These are phyloP conservation scores for Anthracocystis setariae DNA, from an alignment of 1,284 basidiomycete genomes.

Conservation along the genomic window DNA sequence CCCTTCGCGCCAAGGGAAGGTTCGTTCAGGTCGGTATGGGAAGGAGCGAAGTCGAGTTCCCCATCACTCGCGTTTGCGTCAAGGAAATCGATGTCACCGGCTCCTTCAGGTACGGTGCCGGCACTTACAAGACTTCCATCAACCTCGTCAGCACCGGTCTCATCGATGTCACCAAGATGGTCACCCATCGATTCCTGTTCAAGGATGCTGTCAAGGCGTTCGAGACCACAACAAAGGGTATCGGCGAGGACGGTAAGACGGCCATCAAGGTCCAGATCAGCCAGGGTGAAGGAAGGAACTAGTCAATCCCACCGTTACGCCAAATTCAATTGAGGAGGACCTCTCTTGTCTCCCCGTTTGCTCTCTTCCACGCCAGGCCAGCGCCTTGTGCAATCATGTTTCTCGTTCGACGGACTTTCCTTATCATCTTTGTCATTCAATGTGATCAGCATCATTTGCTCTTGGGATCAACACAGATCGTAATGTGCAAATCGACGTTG, in stretches of 20 bases:
- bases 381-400: no score
- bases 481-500: no score
- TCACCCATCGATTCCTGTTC: slow-evolving; percentile 72
- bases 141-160: slow-evolving; percentile 71
- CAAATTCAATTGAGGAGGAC: neutral
- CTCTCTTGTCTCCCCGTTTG: neutral
- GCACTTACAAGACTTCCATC: slow-evolving; percentile 74
- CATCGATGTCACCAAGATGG: slow-evolving; percentile 74
- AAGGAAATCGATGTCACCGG: slow-evolving; percentile 54
- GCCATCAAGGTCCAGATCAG: slow-evolving; percentile 71
- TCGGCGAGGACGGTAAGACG: slow-evolving; percentile 74
- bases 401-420: slow-evolving; percentile 9
- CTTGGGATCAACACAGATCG: no score
- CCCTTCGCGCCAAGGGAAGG: slow-evolving; percentile 52
- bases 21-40: slow-evolving; percentile 74
- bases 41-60: slow-evolving; percentile 66
- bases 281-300: slow-evolving; percentile 57
- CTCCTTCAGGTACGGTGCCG: slow-evolving; percentile 86
- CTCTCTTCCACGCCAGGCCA: neutral
- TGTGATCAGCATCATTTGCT: neutral
- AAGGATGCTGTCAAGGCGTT: slow-evolving; percentile 72
- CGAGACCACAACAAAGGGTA: slow-evolving; percentile 73
- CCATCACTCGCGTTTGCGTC: slow-evolving; percentile 69
- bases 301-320: neutral
- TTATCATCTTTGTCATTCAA: neutral